These are phyloP conservation scores for Aphanocladium album DNA, from an alignment of 2,329 filamentous ascomycete genomes.

Conservation along the genomic window DNA sequence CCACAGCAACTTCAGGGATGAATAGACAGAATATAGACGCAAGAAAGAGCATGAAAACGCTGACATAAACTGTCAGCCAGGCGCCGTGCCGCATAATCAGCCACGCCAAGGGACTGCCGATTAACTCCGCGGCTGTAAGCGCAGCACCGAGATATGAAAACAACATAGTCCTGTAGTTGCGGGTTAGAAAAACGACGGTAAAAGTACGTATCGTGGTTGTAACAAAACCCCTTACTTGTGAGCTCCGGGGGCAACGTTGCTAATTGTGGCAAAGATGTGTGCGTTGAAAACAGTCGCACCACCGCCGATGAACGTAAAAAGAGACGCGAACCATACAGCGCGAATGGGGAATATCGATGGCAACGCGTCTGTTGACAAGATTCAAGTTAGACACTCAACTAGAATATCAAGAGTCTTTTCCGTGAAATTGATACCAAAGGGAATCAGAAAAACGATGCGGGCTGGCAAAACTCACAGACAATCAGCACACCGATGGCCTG, in stretches of 20 bases:
- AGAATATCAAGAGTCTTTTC: no score
- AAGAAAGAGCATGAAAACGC: not conserved
- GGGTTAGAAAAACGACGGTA: not conserved
- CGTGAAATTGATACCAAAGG: not conserved
- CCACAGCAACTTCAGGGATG: not conserved
- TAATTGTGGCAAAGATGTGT: not conserved
- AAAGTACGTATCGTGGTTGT: not conserved
- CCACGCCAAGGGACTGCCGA: not conserved
- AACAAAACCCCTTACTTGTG: not conserved
- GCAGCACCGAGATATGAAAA: not conserved
- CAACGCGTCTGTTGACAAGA: not conserved
- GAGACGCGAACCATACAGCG: not conserved
- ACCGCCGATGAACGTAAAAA: conserved; percentile 7
- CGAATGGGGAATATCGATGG: not conserved
- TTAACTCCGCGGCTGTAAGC: not conserved
- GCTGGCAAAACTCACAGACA: not conserved
- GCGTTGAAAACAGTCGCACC: not conserved
- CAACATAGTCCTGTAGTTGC: not conserved
- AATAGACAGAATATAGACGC: not conserved
- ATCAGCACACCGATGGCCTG: not conserved
- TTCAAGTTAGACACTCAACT: not conserved
- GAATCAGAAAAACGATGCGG: not conserved
- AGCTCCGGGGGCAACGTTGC: not conserved
- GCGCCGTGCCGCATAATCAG: not conserved
- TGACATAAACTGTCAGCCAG: not conserved